A percentile compares a stretch with the other conserved stretches of the same genome.
Conservation (phyloP, 73 alveolate genomes). For the Tetrahymena thermophila region DNA sequence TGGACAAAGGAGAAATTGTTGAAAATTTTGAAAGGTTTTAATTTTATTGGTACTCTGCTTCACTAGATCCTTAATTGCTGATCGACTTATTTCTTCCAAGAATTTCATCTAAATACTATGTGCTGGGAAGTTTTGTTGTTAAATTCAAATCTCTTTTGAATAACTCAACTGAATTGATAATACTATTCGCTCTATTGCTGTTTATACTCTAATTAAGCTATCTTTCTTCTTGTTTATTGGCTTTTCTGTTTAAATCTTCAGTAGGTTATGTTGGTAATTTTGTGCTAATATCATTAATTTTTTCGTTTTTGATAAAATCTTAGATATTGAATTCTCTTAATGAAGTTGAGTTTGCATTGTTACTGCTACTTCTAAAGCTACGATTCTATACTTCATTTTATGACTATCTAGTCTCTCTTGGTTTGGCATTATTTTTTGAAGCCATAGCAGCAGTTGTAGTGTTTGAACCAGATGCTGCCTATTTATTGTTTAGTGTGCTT, state of each 20-base stretch:
- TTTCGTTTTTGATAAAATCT: background rate
- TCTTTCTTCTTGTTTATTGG: background rate
- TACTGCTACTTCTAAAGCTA: background rate
- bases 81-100: background rate
- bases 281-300: background rate
- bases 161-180: background rate
- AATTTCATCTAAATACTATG: background rate
- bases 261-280: background rate
- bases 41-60: background rate
- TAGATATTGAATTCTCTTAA: background rate
- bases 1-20: background rate
- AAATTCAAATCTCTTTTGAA: background rate
- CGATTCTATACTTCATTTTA: background rate
- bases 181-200: background rate
- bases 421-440: background rate
- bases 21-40: background rate
- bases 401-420: background rate
- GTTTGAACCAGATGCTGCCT: background rate
- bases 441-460: background rate
- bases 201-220: background rate
- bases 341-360: background rate
- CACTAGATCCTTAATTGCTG: background rate
- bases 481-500: background rate
- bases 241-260: background rate
- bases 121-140: background rate